These are phyloP conservation scores for Naganishia onofrii DNA, from an alignment of 768 basidiomycete genomes.

Conservation along the genomic window DNA sequence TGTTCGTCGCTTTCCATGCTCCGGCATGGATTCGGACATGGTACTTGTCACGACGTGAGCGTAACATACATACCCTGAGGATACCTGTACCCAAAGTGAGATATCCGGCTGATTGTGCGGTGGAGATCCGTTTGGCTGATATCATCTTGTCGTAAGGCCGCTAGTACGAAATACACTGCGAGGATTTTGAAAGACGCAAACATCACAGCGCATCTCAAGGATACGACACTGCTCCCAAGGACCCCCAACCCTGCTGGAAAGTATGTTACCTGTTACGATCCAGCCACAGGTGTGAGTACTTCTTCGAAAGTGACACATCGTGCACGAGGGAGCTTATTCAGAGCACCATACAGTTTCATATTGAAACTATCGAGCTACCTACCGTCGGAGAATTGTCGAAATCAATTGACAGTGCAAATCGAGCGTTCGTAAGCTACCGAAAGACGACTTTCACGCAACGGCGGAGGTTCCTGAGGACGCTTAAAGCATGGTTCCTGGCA, in stretches of 20 bases:
- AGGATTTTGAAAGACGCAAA: conserved; percentile 7
- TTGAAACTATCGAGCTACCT: conserved; percentile 75
- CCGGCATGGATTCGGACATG: conserved; percentile 10
- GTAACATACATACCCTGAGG: neutral
- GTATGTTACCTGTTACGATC: conserved; percentile 89
- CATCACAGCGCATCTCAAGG: conserved; percentile 24
- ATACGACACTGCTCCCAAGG: conserved; percentile 18
- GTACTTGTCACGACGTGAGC: neutral
- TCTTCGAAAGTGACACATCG: neutral
- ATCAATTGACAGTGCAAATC: conserved; percentile 67
- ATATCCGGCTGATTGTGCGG: neutral
- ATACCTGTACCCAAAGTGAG: conserved; percentile 6
- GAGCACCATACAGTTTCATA: conserved; percentile 57
- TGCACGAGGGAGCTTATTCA: neutral
- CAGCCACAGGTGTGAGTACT: conserved; percentile 65
- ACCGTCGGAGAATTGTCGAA: conserved; percentile 65
- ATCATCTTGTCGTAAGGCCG: neutral
- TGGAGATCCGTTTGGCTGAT: neutral
- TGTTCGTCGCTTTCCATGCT: conserved; percentile 14
- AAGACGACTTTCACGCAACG: conserved; percentile 73
- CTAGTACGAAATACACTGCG: neutral
- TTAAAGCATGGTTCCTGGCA: conserved; percentile 87
- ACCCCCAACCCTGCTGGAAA: conserved; percentile 44
- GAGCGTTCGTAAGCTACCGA: conserved; percentile 72
- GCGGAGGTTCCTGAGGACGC: conserved; percentile 74